Base-by-base conservation (phyloP, 768 basidiomycete genomes). In the Sporobolomyces phaffii region DNA sequence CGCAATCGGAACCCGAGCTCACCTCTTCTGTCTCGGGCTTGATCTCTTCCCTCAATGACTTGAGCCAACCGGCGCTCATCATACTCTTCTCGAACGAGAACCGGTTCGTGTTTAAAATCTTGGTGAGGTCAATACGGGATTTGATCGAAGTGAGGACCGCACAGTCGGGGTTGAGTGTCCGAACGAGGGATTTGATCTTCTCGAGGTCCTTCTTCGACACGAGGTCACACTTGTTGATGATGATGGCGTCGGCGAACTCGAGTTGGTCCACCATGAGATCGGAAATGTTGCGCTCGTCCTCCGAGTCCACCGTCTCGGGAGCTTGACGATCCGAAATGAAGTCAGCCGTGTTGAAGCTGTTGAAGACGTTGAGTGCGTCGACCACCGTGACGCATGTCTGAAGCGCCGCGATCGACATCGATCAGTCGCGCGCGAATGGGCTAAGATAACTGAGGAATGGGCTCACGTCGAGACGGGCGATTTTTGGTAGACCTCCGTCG, bases 181-280 rank as follows among this genome's bases (percentile, higher is more conserved):
- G 47, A 49, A 78, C 68, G 24, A 78, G 53, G 3, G 56, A 34
- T 34, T 73, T 66, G 52, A 77, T 72, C 26, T 66, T 72, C 2
- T 56, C 64, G 24, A 78, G 47, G 26, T 67, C 63, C 5, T 40
- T 47, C 18, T 67, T 24, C 11, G 29, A 50, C 48, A 76, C 75
- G 44, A 76, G 56, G 62, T 78, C 78, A 40, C 57, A 70, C 49
- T 78, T 77, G 72, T 77, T 78, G 65, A 78, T 49, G 26, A 77
- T 48, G 63, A 78, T 72, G 49, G 76, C 75, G 68, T 77, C 74
- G 34, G 75, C 75, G 49, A 78, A 78, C 52, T 78, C 78, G 70
- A 78, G 69, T 60, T 78, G 78, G 36, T 78, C 77, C 22, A 73
- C 72, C 59, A 76, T 56, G 15, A 67, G 50, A 41, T 67, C 61